Conservation (phyloP, 2,329 filamentous ascomycete species). For the Coniochaeta pulveracea region DNA sequence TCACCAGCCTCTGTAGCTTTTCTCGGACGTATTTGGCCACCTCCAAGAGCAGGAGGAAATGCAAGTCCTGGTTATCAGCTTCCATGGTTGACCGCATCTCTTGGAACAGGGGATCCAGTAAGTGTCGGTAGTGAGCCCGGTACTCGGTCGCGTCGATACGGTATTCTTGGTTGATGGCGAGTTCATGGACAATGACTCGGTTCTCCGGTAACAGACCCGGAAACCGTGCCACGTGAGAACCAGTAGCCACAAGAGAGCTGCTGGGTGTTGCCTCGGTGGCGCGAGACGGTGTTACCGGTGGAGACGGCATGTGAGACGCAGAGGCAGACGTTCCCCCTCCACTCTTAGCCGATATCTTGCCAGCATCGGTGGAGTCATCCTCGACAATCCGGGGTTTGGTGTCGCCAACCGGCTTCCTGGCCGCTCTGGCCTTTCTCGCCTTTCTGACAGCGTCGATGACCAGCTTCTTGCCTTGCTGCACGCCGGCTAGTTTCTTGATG, state of each 20-base stretch:
- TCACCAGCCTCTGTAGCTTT: conserved; percentile 62
- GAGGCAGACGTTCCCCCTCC: conserved; percentile 24
- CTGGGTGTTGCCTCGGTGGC: conserved; percentile 20
- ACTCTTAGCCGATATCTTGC: conserved; percentile 26
- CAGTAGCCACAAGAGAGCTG: too few species aligned
- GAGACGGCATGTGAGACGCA: conserved; percentile 37
- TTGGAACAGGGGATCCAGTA: conserved; percentile 37
- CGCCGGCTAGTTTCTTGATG: conserved; percentile 67
- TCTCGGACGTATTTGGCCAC: conserved; percentile 61
- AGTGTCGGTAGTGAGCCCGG: conserved; percentile 41
- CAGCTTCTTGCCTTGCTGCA: conserved; percentile 57
- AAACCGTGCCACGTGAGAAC: conserved; percentile 10
- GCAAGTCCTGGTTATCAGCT: conserved; percentile 51
- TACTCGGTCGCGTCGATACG: conserved; percentile 54
- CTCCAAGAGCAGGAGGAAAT: conserved; percentile 56
- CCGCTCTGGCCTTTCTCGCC: conserved; percentile 48
- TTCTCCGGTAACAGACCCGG: conserved; percentile 57
- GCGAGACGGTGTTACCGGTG: conserved; percentile 37
- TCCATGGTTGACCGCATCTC: conserved; percentile 54
- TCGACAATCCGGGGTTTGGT: conserved; percentile 58
- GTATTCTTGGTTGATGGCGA: conserved; percentile 70
- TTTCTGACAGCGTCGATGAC: conserved; percentile 67
- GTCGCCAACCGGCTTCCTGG: conserved; percentile 57
- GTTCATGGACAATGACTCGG: conserved; percentile 63
- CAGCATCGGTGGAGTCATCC: conserved; percentile 21